Conservation (phyloP, 352 stramenopile genomes). For the Vaucheria bursata region DNA sequence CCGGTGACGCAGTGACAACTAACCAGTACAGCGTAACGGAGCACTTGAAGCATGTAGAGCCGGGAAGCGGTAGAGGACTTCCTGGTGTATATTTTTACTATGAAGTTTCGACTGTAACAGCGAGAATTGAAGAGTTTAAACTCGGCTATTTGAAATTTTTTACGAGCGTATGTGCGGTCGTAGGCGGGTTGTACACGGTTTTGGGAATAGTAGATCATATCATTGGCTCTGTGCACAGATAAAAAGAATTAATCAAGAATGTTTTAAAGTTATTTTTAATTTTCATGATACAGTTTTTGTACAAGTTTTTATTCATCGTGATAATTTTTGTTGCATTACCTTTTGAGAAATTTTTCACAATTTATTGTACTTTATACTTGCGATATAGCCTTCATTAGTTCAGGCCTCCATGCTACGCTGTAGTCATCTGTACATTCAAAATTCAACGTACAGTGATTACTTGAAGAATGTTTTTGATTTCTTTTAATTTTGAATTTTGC, state of each 20-base stretch:
- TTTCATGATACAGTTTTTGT: no score
- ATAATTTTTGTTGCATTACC: no score
- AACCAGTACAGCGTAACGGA: constrained; percentile 98
- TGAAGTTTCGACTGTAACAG: constrained; percentile 88
- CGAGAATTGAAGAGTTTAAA: constrained; percentile 76
- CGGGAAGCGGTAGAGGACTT: constrained; percentile 43
- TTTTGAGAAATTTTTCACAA: no score
- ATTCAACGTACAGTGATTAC: no score
- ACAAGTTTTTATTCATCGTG: no score
- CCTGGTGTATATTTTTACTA: constrained; percentile 92
- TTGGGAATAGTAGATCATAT: constrained; percentile 49
- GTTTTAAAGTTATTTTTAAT: no score
- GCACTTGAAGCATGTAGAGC: constrained; percentile 75
- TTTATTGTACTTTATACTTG: no score
- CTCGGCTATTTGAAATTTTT: constrained; percentile 77
- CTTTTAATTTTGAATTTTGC: no score
- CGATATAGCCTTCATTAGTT: no score
- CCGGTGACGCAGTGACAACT: constrained; percentile 69
- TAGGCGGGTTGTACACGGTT: constrained; percentile 78
- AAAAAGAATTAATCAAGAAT: background rate
- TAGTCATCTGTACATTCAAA: no score
- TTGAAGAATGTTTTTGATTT: no score
- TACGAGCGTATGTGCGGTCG: constrained; percentile 78
- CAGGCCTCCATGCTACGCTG: no score
- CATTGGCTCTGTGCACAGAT: constrained; percentile 10